A percentile compares a stretch with the other conserved stretches of the same genome.
These are phyloP conservation scores for Tolypocladium pustulatum DNA, from an alignment of 2,329 filamentous ascomycete species.

Conservation along the genomic window DNA sequence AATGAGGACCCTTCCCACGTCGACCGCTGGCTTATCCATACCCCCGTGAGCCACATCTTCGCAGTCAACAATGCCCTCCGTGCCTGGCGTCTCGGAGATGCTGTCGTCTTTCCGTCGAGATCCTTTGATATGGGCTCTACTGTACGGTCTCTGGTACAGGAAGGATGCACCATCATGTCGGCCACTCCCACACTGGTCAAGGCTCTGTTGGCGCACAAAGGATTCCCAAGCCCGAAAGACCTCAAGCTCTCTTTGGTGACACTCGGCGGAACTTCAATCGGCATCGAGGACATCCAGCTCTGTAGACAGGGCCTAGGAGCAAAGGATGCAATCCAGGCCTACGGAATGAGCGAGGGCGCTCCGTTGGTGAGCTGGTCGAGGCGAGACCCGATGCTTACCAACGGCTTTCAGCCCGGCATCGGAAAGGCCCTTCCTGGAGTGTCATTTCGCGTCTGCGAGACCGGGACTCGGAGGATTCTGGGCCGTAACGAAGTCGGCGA, in stretches of 20 bases:
- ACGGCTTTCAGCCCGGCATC: conserved; percentile 26
- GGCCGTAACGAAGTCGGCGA: conserved; percentile 23
- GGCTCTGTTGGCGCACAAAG: conserved; percentile 18
- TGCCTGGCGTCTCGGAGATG: conserved; percentile 23
- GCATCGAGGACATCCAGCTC: conserved; percentile 18
- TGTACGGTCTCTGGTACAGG: conserved; percentile 17
- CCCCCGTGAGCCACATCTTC: conserved; percentile 26
- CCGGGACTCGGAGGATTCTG: conserved; percentile 17
- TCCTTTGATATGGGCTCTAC: conserved; percentile 22
- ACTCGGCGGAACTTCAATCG: conserved; percentile 22
- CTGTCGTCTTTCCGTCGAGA: conserved; percentile 23
- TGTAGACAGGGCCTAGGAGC: conserved; percentile 21
- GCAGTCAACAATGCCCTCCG: conserved; percentile 27
- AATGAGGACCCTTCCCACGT: conserved; percentile 13
- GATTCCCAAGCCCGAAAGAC: conserved; percentile 13
- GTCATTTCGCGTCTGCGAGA: conserved; percentile 24
- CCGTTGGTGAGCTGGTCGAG: conserved; percentile 29
- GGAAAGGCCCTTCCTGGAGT: conserved; percentile 30
- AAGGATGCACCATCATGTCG: conserved; percentile 26
- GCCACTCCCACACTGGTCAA: conserved; percentile 27
- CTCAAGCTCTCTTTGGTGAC: conserved; percentile 22
- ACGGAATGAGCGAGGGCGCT: conserved; percentile 35
- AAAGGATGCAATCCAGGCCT: conserved; percentile 22
- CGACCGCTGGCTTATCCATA: conserved; percentile 26
- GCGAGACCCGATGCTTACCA: conserved; percentile 16